These are phyloP conservation scores for Rhodotorula sp. DNA, from an alignment of 1,284 basidiomycete genomes.

Conservation along the genomic window DNA sequence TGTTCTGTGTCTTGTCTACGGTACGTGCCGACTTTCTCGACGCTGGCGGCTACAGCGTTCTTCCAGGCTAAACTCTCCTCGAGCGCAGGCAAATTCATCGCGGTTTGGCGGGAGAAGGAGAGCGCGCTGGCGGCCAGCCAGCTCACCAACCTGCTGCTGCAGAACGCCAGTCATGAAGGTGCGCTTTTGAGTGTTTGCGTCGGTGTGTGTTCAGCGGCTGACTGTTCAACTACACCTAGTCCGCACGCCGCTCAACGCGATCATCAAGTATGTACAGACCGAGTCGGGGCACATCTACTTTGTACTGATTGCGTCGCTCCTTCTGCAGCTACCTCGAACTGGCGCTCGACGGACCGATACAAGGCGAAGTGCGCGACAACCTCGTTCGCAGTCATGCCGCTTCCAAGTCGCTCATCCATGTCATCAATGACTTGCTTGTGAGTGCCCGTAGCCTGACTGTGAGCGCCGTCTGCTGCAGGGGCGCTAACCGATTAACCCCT, in stretches of 20 bases:
- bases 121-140: constrained; percentile 72
- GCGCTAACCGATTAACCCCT: not conserved
- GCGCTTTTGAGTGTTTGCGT: constrained; percentile 33
- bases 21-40: constrained; percentile 58
- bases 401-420: constrained; percentile 64
- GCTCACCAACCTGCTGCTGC: constrained; percentile 73
- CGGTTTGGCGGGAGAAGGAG: constrained; percentile 86
- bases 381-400: constrained; percentile 75
- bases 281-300: not conserved
- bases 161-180: constrained; percentile 88
- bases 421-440: constrained; percentile 74
- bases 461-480: not conserved
- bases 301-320: not conserved
- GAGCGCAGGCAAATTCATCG: constrained; percentile 46
- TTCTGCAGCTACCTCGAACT: constrained; percentile 72
- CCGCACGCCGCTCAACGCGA: constrained; percentile 71
- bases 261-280: constrained; percentile 58
- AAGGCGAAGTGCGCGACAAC: constrained; percentile 75
- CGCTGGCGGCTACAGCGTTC: not conserved
- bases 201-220: not conserved
- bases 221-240: constrained; percentile 48
- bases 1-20: constrained; percentile 79
- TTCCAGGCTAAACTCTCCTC: too few species aligned
- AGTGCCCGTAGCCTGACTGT: constrained; percentile 48
- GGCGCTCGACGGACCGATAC: constrained; percentile 75